Conservation (phyloP, 805 yeast genomes). For the Vanderwaltozyma polyspora region DNA sequence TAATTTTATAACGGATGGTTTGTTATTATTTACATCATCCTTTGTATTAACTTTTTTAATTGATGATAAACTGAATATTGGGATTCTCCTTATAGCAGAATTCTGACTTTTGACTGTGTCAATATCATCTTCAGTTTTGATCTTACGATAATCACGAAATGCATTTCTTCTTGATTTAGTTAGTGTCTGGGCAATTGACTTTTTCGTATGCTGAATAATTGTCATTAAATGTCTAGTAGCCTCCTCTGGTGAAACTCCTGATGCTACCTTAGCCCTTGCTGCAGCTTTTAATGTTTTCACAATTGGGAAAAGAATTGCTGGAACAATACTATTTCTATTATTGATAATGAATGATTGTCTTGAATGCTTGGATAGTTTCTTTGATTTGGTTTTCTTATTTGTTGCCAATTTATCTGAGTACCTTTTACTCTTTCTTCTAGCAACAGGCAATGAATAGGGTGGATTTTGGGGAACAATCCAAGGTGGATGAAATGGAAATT, state of each 20-base stretch:
- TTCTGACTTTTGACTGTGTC: conserved; percentile 2
- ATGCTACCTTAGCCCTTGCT: conserved; percentile 24
- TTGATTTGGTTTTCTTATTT: conserved; percentile 2
- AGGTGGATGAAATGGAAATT: conserved; percentile 25
- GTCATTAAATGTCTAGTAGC: conserved; percentile 20
- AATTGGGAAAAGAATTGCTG: conserved; percentile 21
- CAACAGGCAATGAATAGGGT: conserved; percentile 24
- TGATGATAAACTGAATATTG: conserved; percentile 16
- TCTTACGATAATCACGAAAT: conserved; percentile 1
- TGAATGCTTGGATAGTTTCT: neutral
- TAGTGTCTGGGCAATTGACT: conserved; percentile 19
- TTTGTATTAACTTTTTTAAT: conserved; percentile 8
- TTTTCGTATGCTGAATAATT: conserved; percentile 24
- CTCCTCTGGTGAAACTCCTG: conserved; percentile 27
- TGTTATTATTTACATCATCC: neutral
- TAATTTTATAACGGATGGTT: neutral
- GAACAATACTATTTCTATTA: conserved; percentile 14
- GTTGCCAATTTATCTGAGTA: conserved; percentile 1
- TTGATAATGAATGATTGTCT: conserved; percentile 6
- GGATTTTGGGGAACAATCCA: conserved; percentile 24
- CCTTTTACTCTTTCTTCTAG: conserved; percentile 15
- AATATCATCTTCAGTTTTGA: conserved; percentile 8
- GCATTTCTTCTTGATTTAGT: conserved; percentile 11
- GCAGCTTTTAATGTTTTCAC: conserved; percentile 26
- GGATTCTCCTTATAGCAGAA: conserved; percentile 8